A percentile compares a stretch with the other conserved stretches of the same genome.
These are phyloP conservation scores for Xylariaceae sp. DNA, from an alignment of 2,329 filamentous ascomycete genomes.

Conservation along the genomic window DNA sequence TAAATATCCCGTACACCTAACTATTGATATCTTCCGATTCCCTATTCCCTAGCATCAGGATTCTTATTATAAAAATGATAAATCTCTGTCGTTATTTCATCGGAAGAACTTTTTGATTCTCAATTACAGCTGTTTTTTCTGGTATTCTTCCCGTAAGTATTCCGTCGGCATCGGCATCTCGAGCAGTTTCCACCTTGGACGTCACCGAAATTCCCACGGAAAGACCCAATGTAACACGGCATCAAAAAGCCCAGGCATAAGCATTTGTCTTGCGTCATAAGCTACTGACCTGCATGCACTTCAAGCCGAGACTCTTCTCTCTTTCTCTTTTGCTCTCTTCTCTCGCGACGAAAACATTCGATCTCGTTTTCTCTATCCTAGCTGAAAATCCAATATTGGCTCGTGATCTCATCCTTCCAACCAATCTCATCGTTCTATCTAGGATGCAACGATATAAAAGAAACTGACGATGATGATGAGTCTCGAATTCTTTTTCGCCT, in stretches of 20 bases:
- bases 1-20: too few species aligned
- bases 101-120: too few species aligned
- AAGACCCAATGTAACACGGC: neutral
- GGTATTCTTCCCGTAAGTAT: neutral
- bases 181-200: neutral
- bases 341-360: neutral
- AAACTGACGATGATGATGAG: too few species aligned
- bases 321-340: neutral
- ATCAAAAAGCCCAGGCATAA: neutral
- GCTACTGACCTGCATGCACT: neutral
- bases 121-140: too few species aligned
- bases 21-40: too few species aligned
- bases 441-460: too few species aligned
- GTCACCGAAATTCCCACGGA: neutral
- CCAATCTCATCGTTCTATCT: neutral
- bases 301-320: neutral
- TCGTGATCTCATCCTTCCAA: constrained; percentile 4
- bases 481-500: too few species aligned
- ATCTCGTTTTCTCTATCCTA: neutral
- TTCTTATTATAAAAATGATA: too few species aligned
- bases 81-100: too few species aligned
- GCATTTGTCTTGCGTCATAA: neutral
- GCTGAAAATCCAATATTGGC: neutral
- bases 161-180: too few species aligned
- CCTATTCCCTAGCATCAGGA: too few species aligned